Evolutionary conservation across 768 basidiomycete species (phyloP), one percentile per base, ranked within the genome.

Genomic region (Kwoniella botswanensis): DNA sequence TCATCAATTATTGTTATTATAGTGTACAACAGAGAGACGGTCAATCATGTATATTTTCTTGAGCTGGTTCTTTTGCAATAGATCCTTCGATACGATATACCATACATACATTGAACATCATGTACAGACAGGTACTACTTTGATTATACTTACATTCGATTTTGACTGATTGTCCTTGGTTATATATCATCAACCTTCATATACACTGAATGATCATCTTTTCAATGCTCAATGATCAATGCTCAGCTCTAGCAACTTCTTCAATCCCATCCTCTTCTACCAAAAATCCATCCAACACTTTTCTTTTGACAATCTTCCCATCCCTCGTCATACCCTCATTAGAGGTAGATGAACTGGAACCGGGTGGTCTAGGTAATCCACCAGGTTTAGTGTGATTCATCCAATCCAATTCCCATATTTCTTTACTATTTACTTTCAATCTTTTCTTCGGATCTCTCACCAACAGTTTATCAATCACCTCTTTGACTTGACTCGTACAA

Each of bases 401-500:
- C 87, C 87, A 88, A 59, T 79, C 82, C 62, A 84, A 82, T 9
- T 83, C 88, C 91, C 90, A 91, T 63, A 94, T 69, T 50, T 90
- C 88, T 4, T 13, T 7, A 50, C 46, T 17, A 9, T 61, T 85
- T 42, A 93, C 85, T 74, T 86, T 86, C 55, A 88, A 87, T n/a
- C 93, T 85, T 74, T 88, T 88, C 74, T 67, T 70, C n/a, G 82
- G 78, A 82, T 94, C 90, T 29, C 93, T 85, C 21, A 91, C 90
- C 53, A 95, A 85, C 60, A 95, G 76, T 57, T 86, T 82, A 11
- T 79, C 87, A 0, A 91, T 92, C 50, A 92, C 84, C 21, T 86
- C 76, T 78, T 86, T 44, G 52, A 82, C 75, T 22, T 65, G 72
- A 42, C 63, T 83, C 5, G 79, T 79, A 10, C 75, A 83, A 62